phyloP scores from a whole-genome alignment of 106 monocot species.

The Dendrobium catenatum region DNA sequence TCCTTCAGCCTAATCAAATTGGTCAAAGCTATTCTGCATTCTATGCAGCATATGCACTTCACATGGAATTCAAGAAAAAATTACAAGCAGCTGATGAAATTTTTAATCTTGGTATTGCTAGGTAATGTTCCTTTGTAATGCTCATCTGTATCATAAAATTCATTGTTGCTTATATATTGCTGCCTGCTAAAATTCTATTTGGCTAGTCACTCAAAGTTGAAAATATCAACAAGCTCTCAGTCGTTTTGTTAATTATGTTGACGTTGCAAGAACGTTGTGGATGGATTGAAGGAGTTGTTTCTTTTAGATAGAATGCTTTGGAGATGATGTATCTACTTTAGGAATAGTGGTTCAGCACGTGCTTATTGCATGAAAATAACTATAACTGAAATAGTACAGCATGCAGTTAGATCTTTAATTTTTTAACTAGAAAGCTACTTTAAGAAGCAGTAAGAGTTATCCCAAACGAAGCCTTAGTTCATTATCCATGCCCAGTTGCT shows the following conservation, averaged over 20 bases:
- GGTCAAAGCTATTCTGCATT: conserved; percentile 58
- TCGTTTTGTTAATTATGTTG: background rate
- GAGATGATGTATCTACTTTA: background rate
- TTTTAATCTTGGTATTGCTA: conserved; percentile 80
- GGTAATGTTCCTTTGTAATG: conserved; percentile 28
- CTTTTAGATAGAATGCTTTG: background rate
- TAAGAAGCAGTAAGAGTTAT: too few species aligned
- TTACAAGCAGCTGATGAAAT: conserved; percentile 80
- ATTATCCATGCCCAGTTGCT: too few species aligned
- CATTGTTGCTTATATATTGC: background rate
- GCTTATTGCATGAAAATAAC: background rate
- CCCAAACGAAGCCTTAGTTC: too few species aligned
- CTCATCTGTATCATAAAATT: background rate
- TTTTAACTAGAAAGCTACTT: too few species aligned
- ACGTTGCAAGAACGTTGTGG: background rate
- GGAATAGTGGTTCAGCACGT: background rate
- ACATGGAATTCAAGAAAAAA: conserved; percentile 77
- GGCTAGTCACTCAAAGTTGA: background rate
- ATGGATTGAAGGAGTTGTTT: background rate
- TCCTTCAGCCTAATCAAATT: conserved; percentile 82
- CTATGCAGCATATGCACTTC: conserved; percentile 59
- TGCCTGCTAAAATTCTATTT: background rate
- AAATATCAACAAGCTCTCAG: background rate
- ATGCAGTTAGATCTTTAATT: background rate
- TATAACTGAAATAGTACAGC: background rate